These are phyloP conservation scores for Calonectria leucothoes DNA, from an alignment of 2,329 filamentous ascomycete genomes.

Conservation along the genomic window DNA sequence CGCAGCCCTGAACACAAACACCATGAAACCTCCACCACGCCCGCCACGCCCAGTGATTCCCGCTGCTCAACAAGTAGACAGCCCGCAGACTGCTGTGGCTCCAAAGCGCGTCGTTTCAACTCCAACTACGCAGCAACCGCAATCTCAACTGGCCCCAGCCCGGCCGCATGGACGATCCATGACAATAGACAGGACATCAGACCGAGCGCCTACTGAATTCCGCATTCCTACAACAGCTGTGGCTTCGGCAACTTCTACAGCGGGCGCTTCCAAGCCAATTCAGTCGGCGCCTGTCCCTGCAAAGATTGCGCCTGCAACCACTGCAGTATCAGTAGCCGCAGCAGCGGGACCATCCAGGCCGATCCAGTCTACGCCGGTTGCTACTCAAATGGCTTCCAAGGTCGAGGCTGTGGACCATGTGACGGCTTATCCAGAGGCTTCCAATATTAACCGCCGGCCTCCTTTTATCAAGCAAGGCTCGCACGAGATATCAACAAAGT, in stretches of 20 bases:
- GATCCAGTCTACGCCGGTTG: constrained; percentile 21
- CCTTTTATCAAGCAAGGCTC: constrained; percentile 79
- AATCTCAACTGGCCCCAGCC: constrained; percentile 45
- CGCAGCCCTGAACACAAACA: constrained; percentile 26
- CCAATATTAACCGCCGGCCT: constrained; percentile 84
- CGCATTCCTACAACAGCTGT: constrained; percentile 36
- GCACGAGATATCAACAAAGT: constrained; percentile 84
- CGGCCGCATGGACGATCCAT: constrained; percentile 47
- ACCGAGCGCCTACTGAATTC: constrained; percentile 37
- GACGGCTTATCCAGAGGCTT: constrained; percentile 84
- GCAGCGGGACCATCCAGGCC: not conserved
- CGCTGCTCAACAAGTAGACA: constrained; percentile 32
- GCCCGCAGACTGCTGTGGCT: constrained; percentile 35
- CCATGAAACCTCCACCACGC: constrained; percentile 53
- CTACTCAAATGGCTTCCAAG: constrained; percentile 36
- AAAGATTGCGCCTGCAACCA: constrained; percentile 44
- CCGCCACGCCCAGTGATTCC: constrained; percentile 54
- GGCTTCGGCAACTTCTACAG: constrained; percentile 22
- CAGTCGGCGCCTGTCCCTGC: constrained; percentile 31
- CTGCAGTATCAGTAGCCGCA: constrained; percentile 46
- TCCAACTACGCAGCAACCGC: constrained; percentile 42
- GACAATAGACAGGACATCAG: constrained; percentile 50
- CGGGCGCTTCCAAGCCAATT: constrained; percentile 32
- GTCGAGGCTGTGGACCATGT: constrained; percentile 61
- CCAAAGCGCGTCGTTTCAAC: constrained; percentile 47